Percentiles rank a stretch among this genome's conserved stretches.
Evolutionary conservation across 2,329 filamentous ascomycete species (phyloP).

Genomic region (Beauveria pseudobassiana): DNA sequence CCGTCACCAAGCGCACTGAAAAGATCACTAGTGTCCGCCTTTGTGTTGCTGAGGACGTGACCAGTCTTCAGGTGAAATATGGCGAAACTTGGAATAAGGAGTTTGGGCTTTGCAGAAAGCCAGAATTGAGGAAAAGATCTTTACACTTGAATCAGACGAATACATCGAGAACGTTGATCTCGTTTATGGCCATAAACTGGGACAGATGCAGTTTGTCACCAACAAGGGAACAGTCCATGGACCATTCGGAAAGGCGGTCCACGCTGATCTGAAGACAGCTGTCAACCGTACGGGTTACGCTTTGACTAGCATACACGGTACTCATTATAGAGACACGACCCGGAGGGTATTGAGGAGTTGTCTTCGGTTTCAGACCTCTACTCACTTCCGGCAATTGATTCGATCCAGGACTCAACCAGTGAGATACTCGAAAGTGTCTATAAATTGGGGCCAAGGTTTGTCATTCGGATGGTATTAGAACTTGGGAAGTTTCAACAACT

Average conservation of each 20-base stretch:
- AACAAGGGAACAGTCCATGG: background rate
- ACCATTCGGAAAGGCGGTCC: background rate
- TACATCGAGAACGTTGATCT: background rate
- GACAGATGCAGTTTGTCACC: background rate
- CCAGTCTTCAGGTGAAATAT: background rate
- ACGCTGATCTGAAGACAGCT: background rate
- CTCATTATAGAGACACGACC: background rate
- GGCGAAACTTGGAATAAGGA: background rate
- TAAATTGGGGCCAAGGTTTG: too few species aligned
- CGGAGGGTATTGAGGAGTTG: background rate
- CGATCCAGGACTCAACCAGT: too few species aligned
- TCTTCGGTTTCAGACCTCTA: slow-evolving; percentile 1
- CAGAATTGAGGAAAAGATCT: too few species aligned
- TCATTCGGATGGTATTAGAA: too few species aligned
- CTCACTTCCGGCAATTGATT: too few species aligned
- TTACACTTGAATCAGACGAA: background rate
- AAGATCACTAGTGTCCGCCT: background rate
- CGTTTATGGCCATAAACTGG: background rate
- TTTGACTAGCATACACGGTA: background rate
- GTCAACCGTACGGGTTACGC: background rate
- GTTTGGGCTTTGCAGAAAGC: background rate
- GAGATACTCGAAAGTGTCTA: too few species aligned
- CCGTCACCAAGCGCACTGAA: background rate
- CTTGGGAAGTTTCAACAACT: too few species aligned
- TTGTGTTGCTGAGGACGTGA: background rate